phyloP scores from a whole-genome alignment of 2,329 filamentous ascomycete genomes.

The Huntiella decipiens region DNA sequence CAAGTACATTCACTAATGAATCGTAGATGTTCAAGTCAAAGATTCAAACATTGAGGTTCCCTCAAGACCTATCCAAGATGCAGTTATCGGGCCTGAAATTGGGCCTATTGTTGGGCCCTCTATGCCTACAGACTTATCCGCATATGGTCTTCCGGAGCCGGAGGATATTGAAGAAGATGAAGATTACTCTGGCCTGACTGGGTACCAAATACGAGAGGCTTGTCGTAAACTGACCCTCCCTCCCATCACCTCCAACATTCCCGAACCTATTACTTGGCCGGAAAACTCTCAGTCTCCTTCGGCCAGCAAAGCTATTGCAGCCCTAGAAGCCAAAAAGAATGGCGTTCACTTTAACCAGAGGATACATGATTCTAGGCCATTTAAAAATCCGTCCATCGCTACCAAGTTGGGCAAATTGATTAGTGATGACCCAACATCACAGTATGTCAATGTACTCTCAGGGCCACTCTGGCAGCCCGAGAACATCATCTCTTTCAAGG shows the following conservation, averaged over 20 bases:
- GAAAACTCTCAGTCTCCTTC: neutral
- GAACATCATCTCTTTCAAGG: constrained; percentile 25
- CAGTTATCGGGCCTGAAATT: neutral
- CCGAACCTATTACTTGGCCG: constrained; percentile 28
- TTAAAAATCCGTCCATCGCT: constrained; percentile 54
- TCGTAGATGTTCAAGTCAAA: neutral
- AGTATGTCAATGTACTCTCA: constrained; percentile 46
- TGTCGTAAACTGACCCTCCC: constrained; percentile 59
- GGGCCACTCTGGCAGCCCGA: constrained; percentile 37
- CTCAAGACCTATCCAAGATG: neutral
- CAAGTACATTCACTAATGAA: neutral
- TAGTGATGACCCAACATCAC: constrained; percentile 22
- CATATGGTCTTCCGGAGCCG: constrained; percentile 8
- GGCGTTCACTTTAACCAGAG: constrained; percentile 64
- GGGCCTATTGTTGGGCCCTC: constrained; percentile 10
- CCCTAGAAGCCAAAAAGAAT: constrained; percentile 43
- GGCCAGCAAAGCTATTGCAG: neutral
- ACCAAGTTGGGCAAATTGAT: constrained; percentile 39
- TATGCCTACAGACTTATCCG: constrained; percentile 5
- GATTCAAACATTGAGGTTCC: too few relatives aligned
- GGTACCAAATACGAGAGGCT: constrained; percentile 42
- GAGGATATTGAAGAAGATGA: constrained; percentile 13
- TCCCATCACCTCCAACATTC: constrained; percentile 48
- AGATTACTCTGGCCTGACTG: constrained; percentile 33
- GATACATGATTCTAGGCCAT: constrained; percentile 43